Evolutionary conservation across 83 land plant genomes (phyloP).

Genomic region (Thuja plicata): DNA sequence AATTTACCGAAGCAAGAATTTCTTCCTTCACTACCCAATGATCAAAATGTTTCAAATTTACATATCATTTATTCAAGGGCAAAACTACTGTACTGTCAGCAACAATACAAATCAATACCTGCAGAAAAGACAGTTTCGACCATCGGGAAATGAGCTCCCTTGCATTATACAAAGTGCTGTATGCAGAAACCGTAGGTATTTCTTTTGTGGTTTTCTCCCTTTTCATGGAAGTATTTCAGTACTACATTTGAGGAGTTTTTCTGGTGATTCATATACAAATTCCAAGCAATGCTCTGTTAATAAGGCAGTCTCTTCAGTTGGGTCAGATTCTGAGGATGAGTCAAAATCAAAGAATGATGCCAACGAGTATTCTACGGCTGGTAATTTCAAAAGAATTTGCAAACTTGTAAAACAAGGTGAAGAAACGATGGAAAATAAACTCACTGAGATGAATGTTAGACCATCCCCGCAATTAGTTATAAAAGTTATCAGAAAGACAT

Average conservation of each 20-base stretch:
- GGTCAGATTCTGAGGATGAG: background rate
- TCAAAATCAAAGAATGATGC: background rate
- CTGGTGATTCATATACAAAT: background rate
- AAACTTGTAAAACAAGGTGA: slow-evolving; percentile 11
- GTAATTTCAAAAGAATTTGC: slow-evolving; percentile 6
- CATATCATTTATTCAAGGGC: background rate
- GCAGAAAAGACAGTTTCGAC: background rate
- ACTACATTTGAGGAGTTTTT: background rate
- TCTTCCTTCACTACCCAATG: background rate
- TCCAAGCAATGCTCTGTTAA: background rate
- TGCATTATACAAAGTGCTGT: background rate
- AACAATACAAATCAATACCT: background rate
- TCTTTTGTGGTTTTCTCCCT: background rate
- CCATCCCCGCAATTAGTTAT: slow-evolving; percentile 14
- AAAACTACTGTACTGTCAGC: background rate
- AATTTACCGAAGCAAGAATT: background rate
- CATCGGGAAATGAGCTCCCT: background rate
- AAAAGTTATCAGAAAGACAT: slow-evolving; percentile 26
- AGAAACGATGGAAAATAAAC: slow-evolving; percentile 22
- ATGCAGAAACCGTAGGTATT: background rate
- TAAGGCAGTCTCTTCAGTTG: background rate
- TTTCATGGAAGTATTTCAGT: background rate
- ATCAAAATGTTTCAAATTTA: background rate
- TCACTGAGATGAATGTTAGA: slow-evolving; percentile 21
- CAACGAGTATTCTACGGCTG: background rate